Conservation (phyloP, 1,139 yeast genomes). For the Saccharomyces hybrid region DNA sequence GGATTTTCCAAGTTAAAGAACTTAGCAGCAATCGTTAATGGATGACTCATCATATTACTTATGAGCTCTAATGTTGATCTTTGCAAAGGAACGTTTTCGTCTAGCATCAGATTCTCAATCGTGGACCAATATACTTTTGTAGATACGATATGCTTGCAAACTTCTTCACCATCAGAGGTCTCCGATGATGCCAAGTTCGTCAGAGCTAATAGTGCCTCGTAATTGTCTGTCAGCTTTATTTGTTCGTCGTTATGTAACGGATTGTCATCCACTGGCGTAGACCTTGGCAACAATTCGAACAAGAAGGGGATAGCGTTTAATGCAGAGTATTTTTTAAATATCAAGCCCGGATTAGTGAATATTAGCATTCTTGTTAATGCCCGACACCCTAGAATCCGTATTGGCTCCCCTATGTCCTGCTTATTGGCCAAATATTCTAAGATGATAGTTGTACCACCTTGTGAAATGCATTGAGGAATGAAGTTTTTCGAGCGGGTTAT, state of each 20-base stretch:
- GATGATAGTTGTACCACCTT: constrained; percentile 24
- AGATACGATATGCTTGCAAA: constrained; percentile 27
- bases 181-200: constrained; percentile 42
- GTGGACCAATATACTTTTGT: constrained; percentile 34
- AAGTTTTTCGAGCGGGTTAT: constrained; percentile 16
- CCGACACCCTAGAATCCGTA: constrained; percentile 23
- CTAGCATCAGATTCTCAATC: constrained; percentile 34
- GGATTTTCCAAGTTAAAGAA: constrained; percentile 31
- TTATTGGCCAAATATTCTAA: constrained; percentile 21
- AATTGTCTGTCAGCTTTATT: constrained; percentile 31
- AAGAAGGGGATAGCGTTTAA: constrained; percentile 27
- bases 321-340: constrained; percentile 28
- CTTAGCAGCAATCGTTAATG: constrained; percentile 27
- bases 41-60: constrained; percentile 29
- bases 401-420: constrained; percentile 9
- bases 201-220: constrained; percentile 42
- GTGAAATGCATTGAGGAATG: constrained; percentile 21
- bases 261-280: constrained; percentile 1
- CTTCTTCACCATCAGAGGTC: constrained; percentile 32
- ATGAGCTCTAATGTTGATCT: constrained; percentile 28
- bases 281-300: constrained; percentile 19
- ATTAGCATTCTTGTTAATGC: constrained; percentile 24
- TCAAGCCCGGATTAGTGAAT: constrained; percentile 24
- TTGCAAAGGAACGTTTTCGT: constrained; percentile 22
- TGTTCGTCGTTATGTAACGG: constrained; percentile 12